A percentile compares a stretch with the other conserved stretches of the same genome.
These are phyloP conservation scores for Nemania diffusa DNA, from an alignment of 2,329 filamentous ascomycete species.

Conservation along the genomic window DNA sequence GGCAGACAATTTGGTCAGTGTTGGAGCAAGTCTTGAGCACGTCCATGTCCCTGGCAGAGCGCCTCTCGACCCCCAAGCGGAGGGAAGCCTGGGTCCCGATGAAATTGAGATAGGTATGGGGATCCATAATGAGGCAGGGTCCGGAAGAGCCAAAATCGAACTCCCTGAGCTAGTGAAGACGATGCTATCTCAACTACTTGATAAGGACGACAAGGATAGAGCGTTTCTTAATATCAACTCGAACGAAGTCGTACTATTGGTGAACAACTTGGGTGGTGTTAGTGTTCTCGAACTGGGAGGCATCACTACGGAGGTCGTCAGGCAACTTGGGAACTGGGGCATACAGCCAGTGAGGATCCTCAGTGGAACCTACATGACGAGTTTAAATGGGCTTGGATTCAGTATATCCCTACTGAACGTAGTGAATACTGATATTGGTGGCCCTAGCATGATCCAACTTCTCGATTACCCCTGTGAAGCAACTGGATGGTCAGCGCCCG, in stretches of 20 bases:
- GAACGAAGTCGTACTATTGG: conserved; percentile 73
- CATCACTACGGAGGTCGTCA: conserved; percentile 74
- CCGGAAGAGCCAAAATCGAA: conserved; percentile 61
- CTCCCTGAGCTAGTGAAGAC: conserved; percentile 66
- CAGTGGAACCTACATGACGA: conserved; percentile 80
- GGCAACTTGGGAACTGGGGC: conserved; percentile 68
- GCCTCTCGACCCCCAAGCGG: conserved; percentile 58
- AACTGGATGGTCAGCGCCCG: conserved; percentile 74
- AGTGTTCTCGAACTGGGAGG: conserved; percentile 77
- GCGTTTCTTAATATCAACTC: conserved; percentile 72
- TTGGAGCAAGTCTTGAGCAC: conserved; percentile 86
- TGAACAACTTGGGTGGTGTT: conserved; percentile 82
- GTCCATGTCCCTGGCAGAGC: conserved; percentile 91
- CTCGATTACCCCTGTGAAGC: conserved; percentile 77
- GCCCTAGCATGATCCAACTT: conserved; percentile 72
- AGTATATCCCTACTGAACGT: conserved; percentile 77
- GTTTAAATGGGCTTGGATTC: conserved; percentile 79
- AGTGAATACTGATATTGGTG: conserved; percentile 66
- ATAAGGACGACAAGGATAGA: conserved; percentile 73
- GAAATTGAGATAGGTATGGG: conserved; percentile 79
- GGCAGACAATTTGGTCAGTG: conserved; percentile 81
- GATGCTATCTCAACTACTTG: conserved; percentile 77
- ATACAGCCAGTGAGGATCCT: conserved; percentile 73
- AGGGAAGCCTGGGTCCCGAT: conserved; percentile 64
- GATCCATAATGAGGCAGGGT: conserved; percentile 77